Conservation (phyloP, 192 early-diverging fungal genomes). For the Lunasporangiospora selenospora region DNA sequence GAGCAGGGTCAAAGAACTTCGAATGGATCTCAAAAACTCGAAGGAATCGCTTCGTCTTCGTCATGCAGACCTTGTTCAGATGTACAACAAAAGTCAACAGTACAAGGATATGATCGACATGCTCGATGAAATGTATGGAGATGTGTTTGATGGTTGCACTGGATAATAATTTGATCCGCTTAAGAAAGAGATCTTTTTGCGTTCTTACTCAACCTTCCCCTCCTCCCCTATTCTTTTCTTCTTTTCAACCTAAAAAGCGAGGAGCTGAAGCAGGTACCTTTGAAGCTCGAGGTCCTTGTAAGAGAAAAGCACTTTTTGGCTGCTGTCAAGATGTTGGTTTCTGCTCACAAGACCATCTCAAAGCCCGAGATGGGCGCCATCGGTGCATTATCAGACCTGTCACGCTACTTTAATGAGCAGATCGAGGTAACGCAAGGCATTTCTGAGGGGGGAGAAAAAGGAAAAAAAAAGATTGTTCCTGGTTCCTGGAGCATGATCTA, state of each 20-base stretch:
- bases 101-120: constrained; percentile 80
- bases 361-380: constrained; percentile 71
- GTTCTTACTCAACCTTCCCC: too few relatives aligned
- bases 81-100: constrained; percentile 78
- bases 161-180: neutral
- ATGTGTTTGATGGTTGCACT: neutral
- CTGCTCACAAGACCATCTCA: constrained; percentile 65
- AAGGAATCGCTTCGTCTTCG: constrained; percentile 68
- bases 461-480: too few relatives aligned
- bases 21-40: constrained; percentile 66
- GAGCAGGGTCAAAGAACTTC: constrained; percentile 66
- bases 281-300: constrained; percentile 63
- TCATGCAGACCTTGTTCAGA: constrained; percentile 68
- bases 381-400: constrained; percentile 72
- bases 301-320: constrained; percentile 74
- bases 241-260: constrained; percentile 51
- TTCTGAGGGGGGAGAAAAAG: too few relatives aligned
- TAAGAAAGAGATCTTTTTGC: too few relatives aligned
- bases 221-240: too few relatives aligned
- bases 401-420: constrained; percentile 65
- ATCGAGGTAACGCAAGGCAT: too few relatives aligned
- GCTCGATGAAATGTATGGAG: constrained; percentile 68
- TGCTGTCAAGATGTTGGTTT: constrained; percentile 69
- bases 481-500: too few relatives aligned
- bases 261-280: constrained; percentile 69